Evolutionary conservation across 2,329 filamentous ascomycete genomes (phyloP).

Genomic region (Aspergillus fructus): DNA sequence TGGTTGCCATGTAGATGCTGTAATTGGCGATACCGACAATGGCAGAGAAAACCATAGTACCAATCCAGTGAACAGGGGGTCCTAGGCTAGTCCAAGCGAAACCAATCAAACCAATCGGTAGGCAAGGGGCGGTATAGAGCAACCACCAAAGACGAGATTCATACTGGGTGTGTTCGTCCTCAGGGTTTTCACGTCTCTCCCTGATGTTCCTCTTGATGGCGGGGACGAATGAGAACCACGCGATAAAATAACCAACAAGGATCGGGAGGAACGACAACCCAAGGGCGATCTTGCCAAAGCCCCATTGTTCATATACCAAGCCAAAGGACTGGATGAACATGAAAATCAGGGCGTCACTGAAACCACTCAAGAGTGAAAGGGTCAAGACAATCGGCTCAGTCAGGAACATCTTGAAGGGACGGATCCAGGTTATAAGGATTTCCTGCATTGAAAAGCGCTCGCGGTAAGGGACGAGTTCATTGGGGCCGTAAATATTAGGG

Average conservation of each 20-base stretch:
- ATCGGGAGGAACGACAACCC: constrained; percentile 58
- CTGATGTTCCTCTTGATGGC: constrained; percentile 52
- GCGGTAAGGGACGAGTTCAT: constrained; percentile 63
- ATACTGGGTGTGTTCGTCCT: constrained; percentile 60
- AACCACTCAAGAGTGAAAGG: constrained; percentile 62
- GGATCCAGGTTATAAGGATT: constrained; percentile 57
- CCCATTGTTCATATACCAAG: constrained; percentile 60
- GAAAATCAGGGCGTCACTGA: constrained; percentile 66
- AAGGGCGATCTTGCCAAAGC: constrained; percentile 51
- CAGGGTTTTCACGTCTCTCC: constrained; percentile 47
- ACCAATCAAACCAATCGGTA: constrained; percentile 61
- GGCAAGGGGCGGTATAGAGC: constrained; percentile 58
- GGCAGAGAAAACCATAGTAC: constrained; percentile 58
- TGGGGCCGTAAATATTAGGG: constrained; percentile 68
- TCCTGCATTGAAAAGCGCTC: constrained; percentile 61
- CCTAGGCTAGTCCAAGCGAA: constrained; percentile 62
- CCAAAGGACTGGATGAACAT: constrained; percentile 65
- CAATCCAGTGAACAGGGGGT: constrained; percentile 61
- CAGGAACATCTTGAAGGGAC: constrained; percentile 64
- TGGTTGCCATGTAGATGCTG: constrained; percentile 64
- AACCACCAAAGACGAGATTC: constrained; percentile 63
- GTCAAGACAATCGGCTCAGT: constrained; percentile 65
- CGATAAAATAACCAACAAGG: constrained; percentile 59
- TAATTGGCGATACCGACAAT: constrained; percentile 65
- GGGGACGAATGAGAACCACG: constrained; percentile 57